Evolutionary conservation across 495 filamentous ascomycete species (phyloP).

Genomic region (Staphylotrichum tortipilum): DNA sequence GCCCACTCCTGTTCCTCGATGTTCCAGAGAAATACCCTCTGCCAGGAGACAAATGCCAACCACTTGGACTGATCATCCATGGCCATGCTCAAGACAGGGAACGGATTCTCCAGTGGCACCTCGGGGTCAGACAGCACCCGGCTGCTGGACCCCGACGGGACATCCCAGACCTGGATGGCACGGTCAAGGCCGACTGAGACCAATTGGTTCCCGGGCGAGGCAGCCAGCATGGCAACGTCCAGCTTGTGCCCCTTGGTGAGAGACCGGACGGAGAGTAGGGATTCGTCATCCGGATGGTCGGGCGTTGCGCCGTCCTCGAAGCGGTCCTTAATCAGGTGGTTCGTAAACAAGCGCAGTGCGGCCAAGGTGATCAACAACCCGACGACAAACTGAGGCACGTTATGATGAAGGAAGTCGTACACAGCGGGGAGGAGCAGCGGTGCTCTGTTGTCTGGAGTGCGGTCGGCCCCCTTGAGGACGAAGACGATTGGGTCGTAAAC

Average conservation of each 20-base stretch:
- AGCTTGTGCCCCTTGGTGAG: slow-evolving; percentile 51
- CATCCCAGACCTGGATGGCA: slow-evolving; percentile 50
- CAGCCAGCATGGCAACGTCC: slow-evolving; percentile 53
- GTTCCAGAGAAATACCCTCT: slow-evolving; percentile 50
- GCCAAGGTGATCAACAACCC: slow-evolving; percentile 46
- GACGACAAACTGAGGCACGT: slow-evolving; percentile 48
- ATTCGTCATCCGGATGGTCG: slow-evolving; percentile 36
- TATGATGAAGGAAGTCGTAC: slow-evolving; percentile 48
- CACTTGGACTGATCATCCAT: slow-evolving; percentile 52
- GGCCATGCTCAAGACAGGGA: slow-evolving; percentile 51
- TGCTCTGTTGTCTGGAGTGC: slow-evolving; percentile 36
- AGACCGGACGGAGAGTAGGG: slow-evolving; percentile 48
- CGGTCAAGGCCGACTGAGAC: slow-evolving; percentile 61
- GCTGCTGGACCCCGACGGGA: slow-evolving; percentile 33
- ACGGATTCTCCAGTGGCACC: slow-evolving; percentile 29
- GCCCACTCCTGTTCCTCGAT: slow-evolving; percentile 44
- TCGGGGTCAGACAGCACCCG: slow-evolving; percentile 34
- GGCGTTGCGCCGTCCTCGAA: slow-evolving; percentile 23
- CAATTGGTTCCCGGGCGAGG: slow-evolving; percentile 49
- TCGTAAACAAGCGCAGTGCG: slow-evolving; percentile 54
- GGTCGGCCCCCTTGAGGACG: slow-evolving; percentile 54
- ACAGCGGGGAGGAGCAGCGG: slow-evolving; percentile 42
- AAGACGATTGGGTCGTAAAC: slow-evolving; percentile 61
- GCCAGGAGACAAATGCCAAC: slow-evolving; percentile 53
- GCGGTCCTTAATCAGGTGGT: slow-evolving; percentile 53